A percentile compares a stretch with the other conserved stretches of the same genome.
These are phyloP conservation scores for Cladophialophora immunda DNA, from an alignment of 2,329 filamentous ascomycete species.

Conservation along the genomic window DNA sequence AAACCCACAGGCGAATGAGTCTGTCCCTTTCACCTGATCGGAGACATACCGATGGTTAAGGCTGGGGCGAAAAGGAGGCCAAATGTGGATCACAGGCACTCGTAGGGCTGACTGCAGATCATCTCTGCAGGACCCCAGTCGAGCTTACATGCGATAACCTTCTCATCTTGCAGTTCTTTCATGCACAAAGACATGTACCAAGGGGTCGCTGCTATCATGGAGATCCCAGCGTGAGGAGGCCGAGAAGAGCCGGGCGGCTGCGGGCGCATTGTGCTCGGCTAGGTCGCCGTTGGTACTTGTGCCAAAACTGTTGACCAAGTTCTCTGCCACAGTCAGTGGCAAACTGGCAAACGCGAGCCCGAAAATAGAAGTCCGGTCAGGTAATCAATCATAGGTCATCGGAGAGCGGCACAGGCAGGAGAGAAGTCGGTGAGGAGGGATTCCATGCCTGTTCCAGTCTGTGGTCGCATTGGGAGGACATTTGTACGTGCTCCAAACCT, in stretches of 20 bases:
- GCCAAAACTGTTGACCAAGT: background rate
- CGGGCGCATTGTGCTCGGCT: background rate
- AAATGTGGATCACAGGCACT: conserved; percentile 25
- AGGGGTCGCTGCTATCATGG: background rate
- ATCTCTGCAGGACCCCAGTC: conserved; percentile 30
- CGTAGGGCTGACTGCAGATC: conserved; percentile 29
- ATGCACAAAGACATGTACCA: conserved; percentile 16
- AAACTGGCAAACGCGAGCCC: background rate
- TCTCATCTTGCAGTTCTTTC: conserved; percentile 24
- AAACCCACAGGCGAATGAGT: background rate
- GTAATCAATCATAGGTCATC: background rate
- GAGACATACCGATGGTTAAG: conserved; percentile 14
- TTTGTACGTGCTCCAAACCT: background rate
- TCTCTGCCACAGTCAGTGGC: background rate
- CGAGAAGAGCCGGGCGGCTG: background rate
- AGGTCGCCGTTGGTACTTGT: background rate
- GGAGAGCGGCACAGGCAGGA: background rate
- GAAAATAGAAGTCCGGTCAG: background rate
- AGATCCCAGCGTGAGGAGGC: background rate
- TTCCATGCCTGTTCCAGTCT: background rate
- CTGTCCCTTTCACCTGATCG: background rate
- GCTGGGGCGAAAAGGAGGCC: conserved; percentile 28
- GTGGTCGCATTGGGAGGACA: background rate
- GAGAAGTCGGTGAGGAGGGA: conserved; percentile 6
- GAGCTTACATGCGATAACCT: conserved; percentile 26